Evolutionary conservation across 208 protist species (phyloP), one percentile per base, ranked within the genome.

Genomic region (Pavlovales sp.): DNA sequence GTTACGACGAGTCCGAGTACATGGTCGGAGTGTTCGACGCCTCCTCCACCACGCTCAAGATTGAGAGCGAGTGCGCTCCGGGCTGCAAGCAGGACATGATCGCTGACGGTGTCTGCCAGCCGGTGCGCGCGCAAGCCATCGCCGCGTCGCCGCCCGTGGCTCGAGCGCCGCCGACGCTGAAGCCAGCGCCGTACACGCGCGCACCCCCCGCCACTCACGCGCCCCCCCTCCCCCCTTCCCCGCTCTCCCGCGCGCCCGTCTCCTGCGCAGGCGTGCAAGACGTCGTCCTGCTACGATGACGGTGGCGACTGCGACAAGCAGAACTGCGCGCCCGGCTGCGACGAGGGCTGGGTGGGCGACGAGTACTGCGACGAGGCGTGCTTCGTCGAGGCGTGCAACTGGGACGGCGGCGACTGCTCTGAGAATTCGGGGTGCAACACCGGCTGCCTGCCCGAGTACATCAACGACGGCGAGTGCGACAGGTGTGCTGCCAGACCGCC

Each of bases 381-480:
- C 82, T 75, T 75, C 57, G 44, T 77, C 20, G 57, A 30, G 41
- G 36, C 32, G 38, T 86, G 82, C 82, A 46, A 41, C 57, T 86
- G 20, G 18, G 82, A 86, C 57, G 82, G 57, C 66, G 82, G 66
- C 57, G 82, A 86, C 82, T 86, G 82, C 79, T 39, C 14, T 2
- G 57, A 71, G 57, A 71, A 71, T 28, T 32, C 57, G 71, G 71
- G 34, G n/a, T 77, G 71, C 71, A 34, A 77, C 34, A 39, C 71
- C n/a, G 34, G 30, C 34, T 77, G 71, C 71, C 30, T 39, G 71
- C 71, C 71, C 34, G 79, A 83, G 79, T 83, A 32, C 32, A 32
- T 83, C 79, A 32, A 32, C 79, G 79, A 83, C 32, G 79, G 79
- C 79, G 42, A 83, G 79, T 83, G 79, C 79, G 79, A 83, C 42